Conservation (phyloP, 345 rosid species). For the Reutealis trisperma region DNA sequence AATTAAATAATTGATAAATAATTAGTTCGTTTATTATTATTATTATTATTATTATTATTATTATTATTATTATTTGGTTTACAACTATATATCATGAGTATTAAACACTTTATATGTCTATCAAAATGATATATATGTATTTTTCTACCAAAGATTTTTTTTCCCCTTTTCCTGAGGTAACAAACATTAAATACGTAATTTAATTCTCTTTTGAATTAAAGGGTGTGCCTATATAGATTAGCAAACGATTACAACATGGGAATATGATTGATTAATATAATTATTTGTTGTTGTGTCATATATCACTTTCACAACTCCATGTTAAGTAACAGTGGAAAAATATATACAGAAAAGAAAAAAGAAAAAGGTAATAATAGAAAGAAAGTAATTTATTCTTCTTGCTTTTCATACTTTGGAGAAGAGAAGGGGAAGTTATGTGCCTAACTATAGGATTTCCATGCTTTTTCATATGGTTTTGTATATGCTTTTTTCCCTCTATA, state of each 20-base stretch:
- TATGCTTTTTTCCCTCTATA: slow-evolving; percentile 13
- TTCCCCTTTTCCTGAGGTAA: too few species aligned
- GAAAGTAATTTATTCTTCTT: neutral
- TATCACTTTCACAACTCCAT: neutral
- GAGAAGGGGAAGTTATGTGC: neutral
- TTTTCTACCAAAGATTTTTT: too few species aligned
- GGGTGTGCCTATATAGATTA: neutral
- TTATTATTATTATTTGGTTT: too few species aligned
- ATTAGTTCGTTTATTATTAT: too few species aligned
- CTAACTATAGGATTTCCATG: neutral
- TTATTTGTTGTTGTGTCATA: neutral
- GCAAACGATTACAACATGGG: neutral
- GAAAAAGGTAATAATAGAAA: neutral
- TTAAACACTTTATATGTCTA: too few species aligned
- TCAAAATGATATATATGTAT: too few species aligned
- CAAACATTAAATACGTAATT: too few species aligned
- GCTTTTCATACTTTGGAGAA: neutral
- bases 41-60: too few species aligned
- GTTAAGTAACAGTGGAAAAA: neutral
- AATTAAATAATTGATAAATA: too few species aligned
- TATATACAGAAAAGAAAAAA: neutral
- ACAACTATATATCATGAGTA: too few species aligned
- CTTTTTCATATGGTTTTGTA: neutral
- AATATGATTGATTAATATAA: neutral
- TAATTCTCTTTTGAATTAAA: too few species aligned